Base-by-base conservation (phyloP, 495 filamentous ascomycete genomes). In the Annulohypoxylon stygium region DNA sequence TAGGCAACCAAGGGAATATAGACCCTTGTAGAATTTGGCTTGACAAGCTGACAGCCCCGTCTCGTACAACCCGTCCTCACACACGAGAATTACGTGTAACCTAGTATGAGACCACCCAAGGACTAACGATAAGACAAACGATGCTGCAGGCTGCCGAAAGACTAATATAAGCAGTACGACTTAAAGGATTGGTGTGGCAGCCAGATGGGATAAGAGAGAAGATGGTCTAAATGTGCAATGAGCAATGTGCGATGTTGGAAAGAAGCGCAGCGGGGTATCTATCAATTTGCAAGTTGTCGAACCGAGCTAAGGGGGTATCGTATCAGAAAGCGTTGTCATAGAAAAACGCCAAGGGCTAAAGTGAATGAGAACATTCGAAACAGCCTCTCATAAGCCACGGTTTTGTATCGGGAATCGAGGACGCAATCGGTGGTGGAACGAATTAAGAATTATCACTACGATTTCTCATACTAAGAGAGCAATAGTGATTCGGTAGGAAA, bases 71-170 rank as follows among this genome's bases (percentile, higher is more conserved):
- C 63, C 34, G 43, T 25, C 51, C 18, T 61, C 43, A 41, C 25
- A 60, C 62, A 61, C 61, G 18, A 33, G 50, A 62, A 53, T 36
- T 55, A n/a, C 47, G 67, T 71, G 37, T 36, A 43, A 73, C 65
- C 16, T 47, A 26, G 20, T 54, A 65, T 37, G 59, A 61, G 59
- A 68, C 72, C 59, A 63, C 58, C 55, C 30, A 60, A 67, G 36
- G 47, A 51, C 57, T 53, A 39, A 60, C 41, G 63, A 74, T 58
- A 67, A 74, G 71, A 64, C 62, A 70, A 26, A 7, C 16, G 60
- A 65, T 67, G 65, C 69, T 69, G 75, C 65, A 69, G 67, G 71
- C 41, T 62, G 30, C 75, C 75, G 75, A 73, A 71, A 65, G n/a
- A 71, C 43, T 69, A 58, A 59, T 73, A 36, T 65, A 61, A 43